Base-by-base conservation (phyloP, 2,329 filamentous ascomycete genomes). In the Acephala macrosclerotiorum region DNA sequence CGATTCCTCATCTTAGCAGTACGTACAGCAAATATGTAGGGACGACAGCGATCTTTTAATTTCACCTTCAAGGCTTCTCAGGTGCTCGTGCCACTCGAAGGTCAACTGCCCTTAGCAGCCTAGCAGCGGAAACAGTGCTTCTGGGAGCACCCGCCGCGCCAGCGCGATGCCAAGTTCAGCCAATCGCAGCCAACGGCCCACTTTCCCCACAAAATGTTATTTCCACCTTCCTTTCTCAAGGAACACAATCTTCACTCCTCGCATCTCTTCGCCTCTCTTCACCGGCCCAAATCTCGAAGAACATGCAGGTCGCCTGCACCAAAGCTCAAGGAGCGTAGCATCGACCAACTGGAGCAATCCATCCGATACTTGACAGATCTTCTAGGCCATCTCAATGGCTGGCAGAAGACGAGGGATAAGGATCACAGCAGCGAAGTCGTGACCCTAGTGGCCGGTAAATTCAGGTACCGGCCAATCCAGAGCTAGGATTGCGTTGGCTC, bases 391-490 rank as follows among this genome's bases (percentile, higher is more conserved):
- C 5, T 36, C n/a, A 35, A 6, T 56, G 53, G 53, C 29, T 56
- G 53, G 53, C 7, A 56, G 22, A 56, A 35, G 22, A 11, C 47
- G 47, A 25, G 47, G 47, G 47, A 16, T 22, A 38, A 16, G 29
- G 53, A n/a, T n/a, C 26, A 55, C 49, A 3, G 22, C 53, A 56
- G 14, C 26, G 20, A 11, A 3, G 26, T 51, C 47, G 9, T 29
- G 47, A 9, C 47, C 47, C 47, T 29, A 9, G 6, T 9, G 5
- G 16, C n/a, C 11, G 49, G 49, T 33, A 33, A 53, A 36, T 38
- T 38, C 55, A 57, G 55, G 55, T 57, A 57, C 55, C 55, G 25
- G 55, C 55, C 55, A 57, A 57, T 57, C 55, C 29, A 14, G 14
- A 3, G 55, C 29, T 12, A 16, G 3, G 29, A 2, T 16, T 57